phyloP scores from a whole-genome alignment of 495 filamentous ascomycete genomes.

The Xylaria castorea region DNA sequence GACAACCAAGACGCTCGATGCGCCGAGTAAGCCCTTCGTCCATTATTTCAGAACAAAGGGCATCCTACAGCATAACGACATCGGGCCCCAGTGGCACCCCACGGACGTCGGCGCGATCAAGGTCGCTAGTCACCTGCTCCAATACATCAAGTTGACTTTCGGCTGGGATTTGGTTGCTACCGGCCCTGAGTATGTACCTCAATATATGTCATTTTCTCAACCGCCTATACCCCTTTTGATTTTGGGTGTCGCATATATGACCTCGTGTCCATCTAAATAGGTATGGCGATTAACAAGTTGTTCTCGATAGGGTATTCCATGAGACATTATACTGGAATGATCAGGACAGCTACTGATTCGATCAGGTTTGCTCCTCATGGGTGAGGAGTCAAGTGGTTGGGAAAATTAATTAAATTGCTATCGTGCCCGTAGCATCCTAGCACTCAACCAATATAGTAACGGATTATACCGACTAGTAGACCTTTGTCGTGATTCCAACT shows the following conservation, averaged over 20 bases:
- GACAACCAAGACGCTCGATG: constrained; percentile 44
- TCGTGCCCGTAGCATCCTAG: neutral
- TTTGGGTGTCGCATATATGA: neutral
- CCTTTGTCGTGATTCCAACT: neutral
- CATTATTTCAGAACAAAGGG: constrained; percentile 73
- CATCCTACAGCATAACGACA: constrained; percentile 73
- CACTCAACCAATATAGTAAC: neutral
- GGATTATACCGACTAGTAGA: neutral
- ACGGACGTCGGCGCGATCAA: constrained; percentile 74
- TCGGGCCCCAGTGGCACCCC: constrained; percentile 67
- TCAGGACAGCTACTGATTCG: constrained; percentile 52
- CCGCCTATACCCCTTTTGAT: neutral
- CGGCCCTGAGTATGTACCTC: constrained; percentile 60
- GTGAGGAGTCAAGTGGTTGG: neutral
- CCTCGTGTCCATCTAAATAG: neutral
- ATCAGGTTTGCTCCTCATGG: neutral
- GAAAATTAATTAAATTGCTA: neutral
- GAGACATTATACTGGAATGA: constrained; percentile 69
- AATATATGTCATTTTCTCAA: neutral
- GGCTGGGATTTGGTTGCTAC: constrained; percentile 67
- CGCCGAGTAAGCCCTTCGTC: constrained; percentile 58
- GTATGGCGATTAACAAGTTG: neutral
- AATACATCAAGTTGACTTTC: constrained; percentile 59
- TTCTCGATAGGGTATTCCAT: constrained; percentile 57
- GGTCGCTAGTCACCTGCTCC: constrained; percentile 68